Percentiles rank a stretch among this genome's conserved stretches.
phyloP scores from a whole-genome alignment of 1,139 yeast species.

The Saccharomyces uvarum region DNA sequence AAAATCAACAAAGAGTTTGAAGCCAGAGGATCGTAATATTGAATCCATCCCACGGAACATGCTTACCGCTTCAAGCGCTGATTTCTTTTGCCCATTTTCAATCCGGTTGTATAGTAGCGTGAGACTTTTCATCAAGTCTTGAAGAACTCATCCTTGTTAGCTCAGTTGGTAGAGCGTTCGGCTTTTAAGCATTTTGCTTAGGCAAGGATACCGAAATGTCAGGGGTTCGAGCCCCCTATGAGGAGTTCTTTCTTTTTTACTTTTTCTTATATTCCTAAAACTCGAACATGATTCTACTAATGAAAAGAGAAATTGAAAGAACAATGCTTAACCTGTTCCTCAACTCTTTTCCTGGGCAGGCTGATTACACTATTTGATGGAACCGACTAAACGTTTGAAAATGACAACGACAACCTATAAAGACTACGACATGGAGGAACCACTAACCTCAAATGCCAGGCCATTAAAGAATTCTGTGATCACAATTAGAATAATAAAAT shows the following conservation, averaged over 20 bases:
- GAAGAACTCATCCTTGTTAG: slow-evolving; percentile 33
- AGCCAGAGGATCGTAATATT: too few relatives aligned
- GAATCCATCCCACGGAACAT: too few relatives aligned
- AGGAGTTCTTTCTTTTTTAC: slow-evolving; percentile 28
- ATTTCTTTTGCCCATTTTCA: too few relatives aligned
- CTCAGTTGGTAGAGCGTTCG: slow-evolving; percentile 35
- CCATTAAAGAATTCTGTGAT: slow-evolving; percentile 47
- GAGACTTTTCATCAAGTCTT: background rate
- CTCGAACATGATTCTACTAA: background rate
- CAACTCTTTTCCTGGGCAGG: background rate
- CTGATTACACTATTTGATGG: background rate
- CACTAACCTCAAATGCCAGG: slow-evolving; percentile 33
- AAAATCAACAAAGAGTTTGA: too few relatives aligned
- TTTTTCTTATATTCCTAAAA: background rate
- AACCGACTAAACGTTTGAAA: background rate
- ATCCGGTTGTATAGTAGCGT: background rate
- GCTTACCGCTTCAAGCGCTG: too few relatives aligned
- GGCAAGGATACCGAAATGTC: slow-evolving; percentile 34
- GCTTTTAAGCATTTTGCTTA: slow-evolving; percentile 28
- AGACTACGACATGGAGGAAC: slow-evolving; percentile 30
- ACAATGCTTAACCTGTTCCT: too few relatives aligned
- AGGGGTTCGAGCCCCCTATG: slow-evolving; percentile 37
- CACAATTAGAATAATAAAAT: slow-evolving; percentile 79
- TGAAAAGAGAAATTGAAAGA: background rate
- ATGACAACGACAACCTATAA: slow-evolving; percentile 1